These are phyloP conservation scores for Ceratocystis smalleyi DNA, from an alignment of 2,329 filamentous ascomycete genomes.

Conservation along the genomic window DNA sequence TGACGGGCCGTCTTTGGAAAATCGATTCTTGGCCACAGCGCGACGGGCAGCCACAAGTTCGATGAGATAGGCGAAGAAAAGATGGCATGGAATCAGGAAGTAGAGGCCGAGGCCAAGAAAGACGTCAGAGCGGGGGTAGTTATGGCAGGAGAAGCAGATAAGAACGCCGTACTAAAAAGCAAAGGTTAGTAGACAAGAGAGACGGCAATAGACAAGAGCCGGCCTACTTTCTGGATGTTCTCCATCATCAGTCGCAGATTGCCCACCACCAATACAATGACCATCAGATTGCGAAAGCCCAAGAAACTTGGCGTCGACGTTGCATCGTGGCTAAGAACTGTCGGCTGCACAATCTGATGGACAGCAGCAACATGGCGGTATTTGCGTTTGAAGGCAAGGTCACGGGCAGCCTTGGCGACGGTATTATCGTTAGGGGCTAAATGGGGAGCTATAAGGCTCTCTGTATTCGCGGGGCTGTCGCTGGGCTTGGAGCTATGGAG, in stretches of 20 bases:
- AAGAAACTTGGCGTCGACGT: slow-evolving; percentile 64
- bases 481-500: not conserved
- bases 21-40: slow-evolving; percentile 43
- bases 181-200: slow-evolving; percentile 12
- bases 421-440: not conserved
- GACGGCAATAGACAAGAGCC: slow-evolving; percentile 1
- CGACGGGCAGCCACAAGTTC: slow-evolving; percentile 70
- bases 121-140: slow-evolving; percentile 66
- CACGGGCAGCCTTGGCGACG: slow-evolving; percentile 4
- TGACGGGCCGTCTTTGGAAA: slow-evolving; percentile 25
- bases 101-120: slow-evolving; percentile 64
- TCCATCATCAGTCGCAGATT: slow-evolving; percentile 91
- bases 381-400: slow-evolving; percentile 30
- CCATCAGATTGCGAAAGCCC: slow-evolving; percentile 91
- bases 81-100: slow-evolving; percentile 74
- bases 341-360: slow-evolving; percentile 56
- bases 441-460: too few species aligned
- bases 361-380: slow-evolving; percentile 88
- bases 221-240: slow-evolving; percentile 73
- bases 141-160: slow-evolving; percentile 80
- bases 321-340: slow-evolving; percentile 75
- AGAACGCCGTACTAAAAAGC: slow-evolving; percentile 67
- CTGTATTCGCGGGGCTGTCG: not conserved
- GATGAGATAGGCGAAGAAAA: slow-evolving; percentile 80
- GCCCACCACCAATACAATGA: slow-evolving; percentile 80